Percentiles rank a stretch among this genome's conserved stretches.
Conservation (phyloP, 2,329 filamentous ascomycete species). For the Alternaria triticina region DNA sequence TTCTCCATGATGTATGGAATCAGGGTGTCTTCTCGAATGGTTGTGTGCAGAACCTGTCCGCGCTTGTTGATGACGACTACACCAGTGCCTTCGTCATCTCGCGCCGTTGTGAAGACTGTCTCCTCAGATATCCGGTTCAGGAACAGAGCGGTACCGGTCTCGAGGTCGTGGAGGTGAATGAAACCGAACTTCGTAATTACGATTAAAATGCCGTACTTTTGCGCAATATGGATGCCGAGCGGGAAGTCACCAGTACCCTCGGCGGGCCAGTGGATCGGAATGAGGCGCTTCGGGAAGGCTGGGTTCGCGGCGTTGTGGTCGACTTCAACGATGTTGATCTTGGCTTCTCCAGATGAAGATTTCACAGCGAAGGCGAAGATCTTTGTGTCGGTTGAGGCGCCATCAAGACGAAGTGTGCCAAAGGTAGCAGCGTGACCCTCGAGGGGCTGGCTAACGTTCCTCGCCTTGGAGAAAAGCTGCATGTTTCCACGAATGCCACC, state of each 20-base stretch:
- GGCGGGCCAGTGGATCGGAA: constrained; percentile 96
- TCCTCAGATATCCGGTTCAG: constrained; percentile 99
- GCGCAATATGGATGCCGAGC: constrained; percentile 94
- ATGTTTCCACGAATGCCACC: constrained; percentile 94
- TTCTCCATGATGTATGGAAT: constrained; percentile 97
- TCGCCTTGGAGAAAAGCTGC: constrained; percentile 95
- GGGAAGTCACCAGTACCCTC: constrained; percentile 98
- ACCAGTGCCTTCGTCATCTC: constrained; percentile 82
- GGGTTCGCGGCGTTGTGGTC: constrained; percentile 91
- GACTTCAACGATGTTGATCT: constrained; percentile 97
- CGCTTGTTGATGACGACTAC: constrained; percentile 96
- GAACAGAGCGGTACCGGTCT: constrained; percentile 94
- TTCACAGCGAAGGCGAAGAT: constrained; percentile 97
- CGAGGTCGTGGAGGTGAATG: constrained; percentile 97
- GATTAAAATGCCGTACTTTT: constrained; percentile 96
- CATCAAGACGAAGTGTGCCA: constrained; percentile 85
- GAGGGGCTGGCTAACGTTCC: constrained; percentile 96
- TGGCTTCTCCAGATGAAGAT: constrained; percentile 79
- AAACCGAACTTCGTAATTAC: constrained; percentile 99
- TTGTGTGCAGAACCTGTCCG: constrained; percentile 93
- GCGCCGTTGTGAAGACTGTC: constrained; percentile 94
- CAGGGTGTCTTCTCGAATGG: constrained; percentile 87
- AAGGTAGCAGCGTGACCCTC: constrained; percentile 97
- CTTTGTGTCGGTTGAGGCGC: constrained; percentile 88
- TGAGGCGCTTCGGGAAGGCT: constrained; percentile 90